Percentiles rank a stretch among this genome's conserved stretches.
These are phyloP conservation scores for Pseudogymnoascus sp. DNA, from an alignment of 2,329 filamentous ascomycete species.

Conservation along the genomic window DNA sequence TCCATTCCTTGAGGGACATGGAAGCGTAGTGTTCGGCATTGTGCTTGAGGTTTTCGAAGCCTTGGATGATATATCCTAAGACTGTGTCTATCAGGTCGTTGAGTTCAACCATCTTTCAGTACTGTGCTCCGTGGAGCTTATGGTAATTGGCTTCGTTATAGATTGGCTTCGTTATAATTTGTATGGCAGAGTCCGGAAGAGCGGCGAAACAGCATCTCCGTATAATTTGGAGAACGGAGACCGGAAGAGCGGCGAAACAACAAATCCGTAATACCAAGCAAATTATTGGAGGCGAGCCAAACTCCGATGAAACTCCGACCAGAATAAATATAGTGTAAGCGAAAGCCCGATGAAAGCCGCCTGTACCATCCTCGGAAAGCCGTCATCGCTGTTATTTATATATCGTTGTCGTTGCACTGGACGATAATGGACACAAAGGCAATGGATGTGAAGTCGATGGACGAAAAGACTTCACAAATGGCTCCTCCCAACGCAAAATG, in stretches of 20 bases:
- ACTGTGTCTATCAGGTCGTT: neutral
- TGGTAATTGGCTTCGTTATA: neutral
- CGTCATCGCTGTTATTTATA: neutral
- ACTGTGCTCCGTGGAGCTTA: neutral
- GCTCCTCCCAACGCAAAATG: conserved; percentile 36
- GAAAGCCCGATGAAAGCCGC: neutral
- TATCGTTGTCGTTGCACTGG: neutral
- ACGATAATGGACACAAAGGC: neutral
- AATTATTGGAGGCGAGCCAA: neutral
- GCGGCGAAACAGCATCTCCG: conserved; percentile 3
- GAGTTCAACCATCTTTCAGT: neutral
- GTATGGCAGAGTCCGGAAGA: too few relatives aligned
- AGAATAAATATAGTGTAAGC: neutral
- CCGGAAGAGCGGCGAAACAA: neutral
- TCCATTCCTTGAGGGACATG: conserved; percentile 47
- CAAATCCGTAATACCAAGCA: neutral
- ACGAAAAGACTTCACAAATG: neutral
- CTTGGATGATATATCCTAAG: neutral
- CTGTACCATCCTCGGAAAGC: neutral
- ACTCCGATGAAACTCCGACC: conserved; percentile 3
- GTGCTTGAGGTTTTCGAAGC: conserved; percentile 6
- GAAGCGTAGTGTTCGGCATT: conserved; percentile 3
- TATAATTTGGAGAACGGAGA: too few relatives aligned
- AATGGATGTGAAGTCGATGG: neutral
- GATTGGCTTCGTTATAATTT: neutral